Base-by-base conservation (phyloP, 345 rosid genomes). In the Durio zibethinus region DNA sequence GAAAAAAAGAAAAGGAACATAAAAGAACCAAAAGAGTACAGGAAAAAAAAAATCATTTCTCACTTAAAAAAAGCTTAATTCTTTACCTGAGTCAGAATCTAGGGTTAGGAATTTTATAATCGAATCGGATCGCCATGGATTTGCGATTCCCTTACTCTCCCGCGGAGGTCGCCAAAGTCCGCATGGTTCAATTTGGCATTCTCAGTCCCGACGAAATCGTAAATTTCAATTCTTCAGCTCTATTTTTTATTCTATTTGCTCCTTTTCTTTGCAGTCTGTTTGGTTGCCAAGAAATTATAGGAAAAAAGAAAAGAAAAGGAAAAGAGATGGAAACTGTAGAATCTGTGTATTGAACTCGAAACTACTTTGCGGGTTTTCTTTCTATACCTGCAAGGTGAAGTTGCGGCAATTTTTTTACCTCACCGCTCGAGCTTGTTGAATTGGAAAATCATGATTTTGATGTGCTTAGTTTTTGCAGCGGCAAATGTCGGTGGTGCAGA, bases 131-230 rank as follows among this genome's bases (percentile, higher is more conserved):
- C 71, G 78, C 43, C 78, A 85, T 86, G 88, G 97, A 96, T 87
- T 80, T 84, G 56, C 85, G 98, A 6, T 93, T 93, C 63, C 90
- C 97, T 2, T 93, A 70, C 83, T 93, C 98, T 20, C 98, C 99
- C 69, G 98, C 98, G 76, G 99, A 95, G 86, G 97, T 93, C 14
- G 89, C 98, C 67, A 95, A 89, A 76, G 98, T 93, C 87, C 97
- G 92, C 54, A 2, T 81, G 80, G 97, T 96, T 62, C 99, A 96
- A 87, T 96, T 96, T 81, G 94, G 99, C 80, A 92, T 96, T 36
- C 86, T 96, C 83, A 91, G 97, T 77, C 98, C 99, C 73, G 99
- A 93, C 27, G 97, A 96, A 86, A 96, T 96, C 59, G 99, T 93
- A 93, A 91, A 1, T 56, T 40, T 38, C 52, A n/a, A 56, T 56